Percentiles rank a stretch among this genome's conserved stretches.
Evolutionary conservation across 768 basidiomycete genomes (phyloP).

Genomic region (Trametes villosa): DNA sequence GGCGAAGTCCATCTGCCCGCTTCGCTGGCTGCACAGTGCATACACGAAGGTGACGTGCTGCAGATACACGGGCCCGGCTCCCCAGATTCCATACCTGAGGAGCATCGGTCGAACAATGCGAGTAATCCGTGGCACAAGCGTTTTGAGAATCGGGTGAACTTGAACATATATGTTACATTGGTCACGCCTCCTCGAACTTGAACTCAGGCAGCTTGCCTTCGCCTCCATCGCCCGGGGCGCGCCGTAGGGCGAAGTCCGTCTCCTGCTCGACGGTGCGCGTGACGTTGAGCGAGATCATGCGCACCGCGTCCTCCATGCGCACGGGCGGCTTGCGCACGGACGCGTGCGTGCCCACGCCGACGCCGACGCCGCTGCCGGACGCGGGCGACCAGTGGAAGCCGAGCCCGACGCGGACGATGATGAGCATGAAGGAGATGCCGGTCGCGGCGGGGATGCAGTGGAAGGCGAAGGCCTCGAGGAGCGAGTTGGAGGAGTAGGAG

Average conservation of each 20-base stretch:
- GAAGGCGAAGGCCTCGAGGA: constrained; percentile 16
- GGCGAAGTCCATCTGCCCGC: too few relatives aligned
- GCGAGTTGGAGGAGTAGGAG: constrained; percentile 10
- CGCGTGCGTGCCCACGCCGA: not conserved
- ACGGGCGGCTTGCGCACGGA: not conserved
- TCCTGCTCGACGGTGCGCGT: constrained; percentile 8
- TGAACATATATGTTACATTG: too few relatives aligned
- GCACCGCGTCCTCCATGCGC: not conserved
- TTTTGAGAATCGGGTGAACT: constrained; percentile 6
- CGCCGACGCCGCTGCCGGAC: not conserved
- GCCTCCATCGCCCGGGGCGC: too few relatives aligned
- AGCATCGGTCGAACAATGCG: too few relatives aligned
- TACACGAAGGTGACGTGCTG: too few relatives aligned
- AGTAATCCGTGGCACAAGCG: too few relatives aligned
- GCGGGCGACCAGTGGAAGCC: constrained; percentile 13
- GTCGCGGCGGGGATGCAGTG: constrained; percentile 21
- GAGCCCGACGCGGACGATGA: constrained; percentile 21
- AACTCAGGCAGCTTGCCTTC: too few relatives aligned
- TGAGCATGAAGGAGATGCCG: constrained; percentile 22
- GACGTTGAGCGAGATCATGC: constrained; percentile 12
- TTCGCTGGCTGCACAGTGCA: too few relatives aligned
- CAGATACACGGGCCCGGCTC: too few relatives aligned
- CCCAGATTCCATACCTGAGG: too few relatives aligned
- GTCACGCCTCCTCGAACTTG: too few relatives aligned
- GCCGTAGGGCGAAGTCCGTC: constrained; percentile 15